phyloP scores from a whole-genome alignment of 2,329 filamentous ascomycete species.

The Colletotrichum sojae region DNA sequence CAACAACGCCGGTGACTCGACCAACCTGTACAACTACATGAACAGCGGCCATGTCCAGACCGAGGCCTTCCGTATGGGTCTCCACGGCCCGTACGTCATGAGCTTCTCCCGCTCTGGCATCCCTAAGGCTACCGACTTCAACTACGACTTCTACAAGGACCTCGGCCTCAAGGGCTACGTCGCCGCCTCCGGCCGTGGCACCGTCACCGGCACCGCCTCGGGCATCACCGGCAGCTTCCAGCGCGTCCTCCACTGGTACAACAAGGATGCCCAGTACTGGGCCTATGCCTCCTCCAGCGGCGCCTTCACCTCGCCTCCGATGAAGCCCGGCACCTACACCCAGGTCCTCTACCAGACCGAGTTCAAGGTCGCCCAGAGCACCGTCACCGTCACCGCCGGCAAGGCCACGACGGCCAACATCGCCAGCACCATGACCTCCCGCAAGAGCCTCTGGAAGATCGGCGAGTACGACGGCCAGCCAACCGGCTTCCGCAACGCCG shows the following conservation, averaged over 20 bases:
- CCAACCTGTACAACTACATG: constrained; percentile 77
- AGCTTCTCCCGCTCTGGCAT: constrained; percentile 71
- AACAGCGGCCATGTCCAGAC: constrained; percentile 76
- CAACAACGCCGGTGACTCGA: constrained; percentile 73
- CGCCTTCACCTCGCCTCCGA: constrained; percentile 73
- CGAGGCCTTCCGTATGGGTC: constrained; percentile 72
- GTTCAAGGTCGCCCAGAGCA: constrained; percentile 65
- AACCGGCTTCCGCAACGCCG: constrained; percentile 76
- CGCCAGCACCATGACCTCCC: constrained; percentile 59
- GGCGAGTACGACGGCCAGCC: constrained; percentile 77
- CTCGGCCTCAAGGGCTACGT: constrained; percentile 72
- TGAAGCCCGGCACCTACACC: constrained; percentile 79
- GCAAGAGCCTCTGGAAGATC: constrained; percentile 73
- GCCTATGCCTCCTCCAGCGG: constrained; percentile 67
- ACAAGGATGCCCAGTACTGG: constrained; percentile 76
- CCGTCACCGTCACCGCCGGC: constrained; percentile 65
- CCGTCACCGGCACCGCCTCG: constrained; percentile 72
- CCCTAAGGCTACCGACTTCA: constrained; percentile 61
- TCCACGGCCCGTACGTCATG: constrained; percentile 77
- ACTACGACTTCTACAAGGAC: constrained; percentile 72
- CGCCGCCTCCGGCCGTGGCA: constrained; percentile 67
- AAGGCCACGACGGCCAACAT: constrained; percentile 64
- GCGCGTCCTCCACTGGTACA: constrained; percentile 77
- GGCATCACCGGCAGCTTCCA: constrained; percentile 68
- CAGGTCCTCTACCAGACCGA: constrained; percentile 76